A percentile compares a stretch with the other conserved stretches of the same genome.
These are phyloP conservation scores for Botryotinia narcissicola DNA, from an alignment of 2,329 filamentous ascomycete species.

Conservation along the genomic window DNA sequence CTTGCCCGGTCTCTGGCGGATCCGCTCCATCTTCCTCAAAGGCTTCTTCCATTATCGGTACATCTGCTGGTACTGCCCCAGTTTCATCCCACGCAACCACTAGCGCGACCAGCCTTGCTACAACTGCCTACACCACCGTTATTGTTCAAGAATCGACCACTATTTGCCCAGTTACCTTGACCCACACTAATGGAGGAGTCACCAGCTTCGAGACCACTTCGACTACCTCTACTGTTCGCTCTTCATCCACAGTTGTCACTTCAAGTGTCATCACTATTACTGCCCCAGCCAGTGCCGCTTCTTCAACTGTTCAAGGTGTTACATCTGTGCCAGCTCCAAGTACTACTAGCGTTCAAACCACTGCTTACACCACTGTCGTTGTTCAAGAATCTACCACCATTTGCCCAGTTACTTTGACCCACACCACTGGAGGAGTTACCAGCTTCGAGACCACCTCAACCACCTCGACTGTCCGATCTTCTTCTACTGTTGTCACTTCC, in stretches of 20 bases:
- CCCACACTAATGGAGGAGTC: background rate
- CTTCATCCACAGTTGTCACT: conserved; percentile 36
- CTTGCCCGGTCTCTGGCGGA: background rate
- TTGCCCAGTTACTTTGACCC: conserved; percentile 36
- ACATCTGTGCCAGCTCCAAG: background rate
- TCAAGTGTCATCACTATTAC: background rate
- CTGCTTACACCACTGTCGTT: conserved; percentile 30
- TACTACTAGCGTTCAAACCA: conserved; percentile 18
- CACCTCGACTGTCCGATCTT: conserved; percentile 39
- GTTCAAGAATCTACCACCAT: conserved; percentile 33
- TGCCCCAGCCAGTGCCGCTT: background rate
- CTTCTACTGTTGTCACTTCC: conserved; percentile 29
- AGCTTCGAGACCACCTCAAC: conserved; percentile 30
- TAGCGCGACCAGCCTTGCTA: background rate
- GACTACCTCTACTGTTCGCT: conserved; percentile 38
- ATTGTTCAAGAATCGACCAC: conserved; percentile 32
- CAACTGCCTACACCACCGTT: conserved; percentile 28
- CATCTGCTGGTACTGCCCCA: conserved; percentile 1
- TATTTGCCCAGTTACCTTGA: conserved; percentile 35
- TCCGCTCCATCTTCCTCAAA: background rate
- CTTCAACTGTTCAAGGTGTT: background rate
- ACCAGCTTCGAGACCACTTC: conserved; percentile 15
- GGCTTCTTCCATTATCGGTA: background rate
- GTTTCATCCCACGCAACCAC: background rate
- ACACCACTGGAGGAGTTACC: conserved; percentile 26